Percentiles rank a stretch among this genome's conserved stretches.
phyloP scores from a whole-genome alignment of 1,284 basidiomycete genomes.

The Cryptococcus sp. region DNA sequence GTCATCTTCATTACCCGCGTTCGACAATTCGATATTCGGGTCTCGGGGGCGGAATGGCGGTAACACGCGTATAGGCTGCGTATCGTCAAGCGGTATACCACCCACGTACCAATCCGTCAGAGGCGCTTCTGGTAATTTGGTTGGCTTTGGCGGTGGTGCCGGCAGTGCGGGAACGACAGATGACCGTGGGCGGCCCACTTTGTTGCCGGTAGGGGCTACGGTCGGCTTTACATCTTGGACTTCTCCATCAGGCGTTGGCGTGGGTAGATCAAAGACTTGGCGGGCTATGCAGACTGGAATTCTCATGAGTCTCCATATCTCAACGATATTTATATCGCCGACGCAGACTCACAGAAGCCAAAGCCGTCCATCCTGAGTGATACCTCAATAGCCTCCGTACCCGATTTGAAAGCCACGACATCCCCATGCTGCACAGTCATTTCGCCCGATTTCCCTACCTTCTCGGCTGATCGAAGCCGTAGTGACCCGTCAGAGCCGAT shows the following conservation, averaged over 20 bases:
- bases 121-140: neutral
- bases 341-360: slow-evolving; percentile 34
- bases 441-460: slow-evolving; percentile 20
- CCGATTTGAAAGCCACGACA: slow-evolving; percentile 34
- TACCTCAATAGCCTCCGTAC: slow-evolving; percentile 33
- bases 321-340: neutral
- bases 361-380: slow-evolving; percentile 37
- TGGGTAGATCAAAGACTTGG: slow-evolving; percentile 10
- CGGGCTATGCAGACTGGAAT: slow-evolving; percentile 23
- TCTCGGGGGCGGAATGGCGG: neutral
- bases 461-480: slow-evolving; percentile 14
- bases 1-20: too few relatives aligned
- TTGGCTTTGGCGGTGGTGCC: neutral
- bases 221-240: neutral
- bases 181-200: neutral
- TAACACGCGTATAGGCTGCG: neutral
- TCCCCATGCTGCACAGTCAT: slow-evolving; percentile 45
- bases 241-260: neutral
- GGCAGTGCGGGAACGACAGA: neutral
- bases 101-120: neutral
- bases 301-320: neutral
- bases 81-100: neutral
- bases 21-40: too few relatives aligned
- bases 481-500: slow-evolving; percentile 34
- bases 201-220: neutral